Conservation (phyloP, 208 protist species). For the Crithidia bombi region DNA sequence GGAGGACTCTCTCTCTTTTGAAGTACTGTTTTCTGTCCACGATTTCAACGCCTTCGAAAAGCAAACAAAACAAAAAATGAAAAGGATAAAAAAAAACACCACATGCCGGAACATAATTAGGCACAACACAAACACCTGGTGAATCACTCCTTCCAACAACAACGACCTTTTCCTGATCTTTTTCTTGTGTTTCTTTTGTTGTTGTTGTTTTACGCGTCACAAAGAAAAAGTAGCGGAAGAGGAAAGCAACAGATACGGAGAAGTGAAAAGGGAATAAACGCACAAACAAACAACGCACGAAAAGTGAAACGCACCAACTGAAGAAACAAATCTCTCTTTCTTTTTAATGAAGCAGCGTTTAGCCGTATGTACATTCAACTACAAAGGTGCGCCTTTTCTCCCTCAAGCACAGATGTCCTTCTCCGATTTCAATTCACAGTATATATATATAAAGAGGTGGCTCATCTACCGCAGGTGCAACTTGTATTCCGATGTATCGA, state of each 20-base stretch:
- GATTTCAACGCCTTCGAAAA: too few species aligned
- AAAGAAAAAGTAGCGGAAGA: background rate
- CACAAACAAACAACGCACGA: slow-evolving; percentile 7
- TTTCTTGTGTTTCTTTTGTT: too few species aligned
- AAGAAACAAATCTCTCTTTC: too few species aligned
- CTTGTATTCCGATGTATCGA: background rate
- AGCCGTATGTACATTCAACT: slow-evolving; percentile 2
- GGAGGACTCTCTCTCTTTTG: too few species aligned
- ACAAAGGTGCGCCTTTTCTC: background rate
- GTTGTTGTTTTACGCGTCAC: background rate
- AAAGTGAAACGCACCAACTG: background rate
- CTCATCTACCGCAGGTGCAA: background rate
- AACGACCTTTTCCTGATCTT: background rate
- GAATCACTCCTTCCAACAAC: background rate
- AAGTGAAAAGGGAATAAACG: slow-evolving; percentile 13
- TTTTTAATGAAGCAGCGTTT: too few species aligned
- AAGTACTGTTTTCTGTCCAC: too few species aligned
- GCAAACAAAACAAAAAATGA: background rate
- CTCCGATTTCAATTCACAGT: too few species aligned
- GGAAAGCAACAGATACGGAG: slow-evolving; percentile 1
- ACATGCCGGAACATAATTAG: background rate
- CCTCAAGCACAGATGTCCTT: too few species aligned
- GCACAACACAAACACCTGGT: background rate
- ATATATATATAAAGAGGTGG: background rate
- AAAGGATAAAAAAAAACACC: slow-evolving; percentile 16